These are phyloP conservation scores for Nicotiana knightiana DNA, from an alignment of 257 asterid species.

Conservation along the genomic window DNA sequence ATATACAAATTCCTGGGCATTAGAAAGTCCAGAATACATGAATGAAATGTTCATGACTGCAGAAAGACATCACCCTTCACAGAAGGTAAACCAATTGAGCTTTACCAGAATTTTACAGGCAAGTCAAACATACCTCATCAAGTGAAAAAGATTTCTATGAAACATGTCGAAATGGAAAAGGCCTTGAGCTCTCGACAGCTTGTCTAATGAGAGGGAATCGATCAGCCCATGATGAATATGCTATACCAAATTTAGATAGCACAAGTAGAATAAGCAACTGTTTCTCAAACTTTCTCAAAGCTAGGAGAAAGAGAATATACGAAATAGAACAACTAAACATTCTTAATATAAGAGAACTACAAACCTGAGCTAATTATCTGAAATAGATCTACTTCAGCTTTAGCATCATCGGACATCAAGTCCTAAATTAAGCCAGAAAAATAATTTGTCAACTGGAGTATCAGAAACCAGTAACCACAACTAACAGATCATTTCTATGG, in stretches of 20 bases:
- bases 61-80: neutral
- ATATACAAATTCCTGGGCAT: neutral
- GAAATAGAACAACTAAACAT: neutral
- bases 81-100: neutral
- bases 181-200: constrained; percentile 41
- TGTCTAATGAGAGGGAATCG: constrained; percentile 54
- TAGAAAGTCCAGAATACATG: neutral
- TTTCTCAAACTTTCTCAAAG: neutral
- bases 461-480: neutral
- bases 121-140: neutral
- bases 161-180: neutral
- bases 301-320: neutral
- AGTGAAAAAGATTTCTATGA: neutral
- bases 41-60: neutral
- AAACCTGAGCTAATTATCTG: constrained; percentile 55
- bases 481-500: neutral
- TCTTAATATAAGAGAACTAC: neutral
- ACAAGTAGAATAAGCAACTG: neutral
- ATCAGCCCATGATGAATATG: constrained; percentile 61
- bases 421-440: constrained; percentile 26
- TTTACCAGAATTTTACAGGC: neutral
- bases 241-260: constrained; percentile 26
- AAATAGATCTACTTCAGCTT: constrained; percentile 58
- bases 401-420: constrained; percentile 26
- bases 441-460: neutral